phyloP scores from a whole-genome alignment of 2,329 filamentous ascomycete species.

The Ophiocordyceps australis region DNA sequence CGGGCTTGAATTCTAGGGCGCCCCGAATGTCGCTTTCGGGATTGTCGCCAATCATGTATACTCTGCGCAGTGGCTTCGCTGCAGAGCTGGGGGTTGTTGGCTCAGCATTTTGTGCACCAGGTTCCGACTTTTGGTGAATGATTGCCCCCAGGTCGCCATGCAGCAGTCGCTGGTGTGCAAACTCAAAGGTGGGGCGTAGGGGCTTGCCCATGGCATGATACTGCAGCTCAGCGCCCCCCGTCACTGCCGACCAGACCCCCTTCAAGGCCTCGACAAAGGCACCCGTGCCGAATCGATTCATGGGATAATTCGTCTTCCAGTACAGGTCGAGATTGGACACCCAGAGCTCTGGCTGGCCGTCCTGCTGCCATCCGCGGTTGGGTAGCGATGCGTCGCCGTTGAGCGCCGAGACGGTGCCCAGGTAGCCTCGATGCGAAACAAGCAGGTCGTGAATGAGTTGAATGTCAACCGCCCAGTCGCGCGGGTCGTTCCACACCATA shows the following conservation, averaged over 20 bases:
- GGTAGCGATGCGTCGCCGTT: constrained; percentile 49
- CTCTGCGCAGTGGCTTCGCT: constrained; percentile 48
- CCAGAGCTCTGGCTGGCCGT: constrained; percentile 64
- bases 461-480: constrained; percentile 86
- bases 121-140: too few species aligned
- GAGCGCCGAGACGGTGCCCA: constrained; percentile 61
- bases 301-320: constrained; percentile 73
- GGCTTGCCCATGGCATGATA: constrained; percentile 73
- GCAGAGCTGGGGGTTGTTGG: too few species aligned
- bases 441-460: constrained; percentile 74
- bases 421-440: constrained; percentile 56
- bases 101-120: too few species aligned
- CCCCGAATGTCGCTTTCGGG: constrained; percentile 81
- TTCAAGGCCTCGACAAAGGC: constrained; percentile 70
- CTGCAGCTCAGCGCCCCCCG: constrained; percentile 39
- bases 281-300: constrained; percentile 79
- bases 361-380: constrained; percentile 65
- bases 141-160: constrained; percentile 23
- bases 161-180: constrained; percentile 57
- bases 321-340: constrained; percentile 83
- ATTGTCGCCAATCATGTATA: constrained; percentile 93
- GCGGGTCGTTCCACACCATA: constrained; percentile 87
- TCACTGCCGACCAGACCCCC: constrained; percentile 62
- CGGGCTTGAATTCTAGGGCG: constrained; percentile 57
- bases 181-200: constrained; percentile 57